Percentiles rank a stretch among this genome's conserved stretches.
Conservation (phyloP, 345 rosid genomes). For the Lepidium sativum region DNA sequence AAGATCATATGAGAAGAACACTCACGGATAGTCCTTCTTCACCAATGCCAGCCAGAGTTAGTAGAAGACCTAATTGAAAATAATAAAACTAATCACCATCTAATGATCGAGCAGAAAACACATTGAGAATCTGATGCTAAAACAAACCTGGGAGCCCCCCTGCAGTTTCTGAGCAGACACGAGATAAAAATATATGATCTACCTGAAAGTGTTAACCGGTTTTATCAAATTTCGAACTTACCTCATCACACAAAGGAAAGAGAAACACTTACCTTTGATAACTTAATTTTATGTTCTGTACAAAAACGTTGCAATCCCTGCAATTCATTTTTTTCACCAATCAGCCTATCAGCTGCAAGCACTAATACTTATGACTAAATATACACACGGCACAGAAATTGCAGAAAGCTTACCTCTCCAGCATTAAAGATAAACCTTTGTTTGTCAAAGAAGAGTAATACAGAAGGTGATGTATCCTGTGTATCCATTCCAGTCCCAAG, state of each 20-base stretch:
- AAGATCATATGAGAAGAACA: slow-evolving; percentile 24
- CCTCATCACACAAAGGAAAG: neutral
- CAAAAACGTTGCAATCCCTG: slow-evolving; percentile 96
- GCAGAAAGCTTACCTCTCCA: slow-evolving; percentile 61
- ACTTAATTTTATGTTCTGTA: slow-evolving; percentile 85
- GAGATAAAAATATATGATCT: slow-evolving; percentile 95
- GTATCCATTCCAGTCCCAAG: slow-evolving; percentile 99
- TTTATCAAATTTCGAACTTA: slow-evolving; percentile 3
- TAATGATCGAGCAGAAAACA: slow-evolving; percentile 1
- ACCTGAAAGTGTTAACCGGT: slow-evolving; percentile 39
- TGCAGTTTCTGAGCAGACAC: slow-evolving; percentile 93
- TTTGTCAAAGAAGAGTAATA: slow-evolving; percentile 89
- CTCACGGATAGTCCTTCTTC: slow-evolving; percentile 96
- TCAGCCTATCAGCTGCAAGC: too few species aligned
- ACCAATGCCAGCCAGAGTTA: slow-evolving; percentile 88
- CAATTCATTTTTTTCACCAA: neutral
- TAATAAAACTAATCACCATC: neutral
- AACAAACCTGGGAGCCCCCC: slow-evolving; percentile 93
- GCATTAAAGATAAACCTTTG: slow-evolving; percentile 96
- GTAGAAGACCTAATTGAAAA: slow-evolving; percentile 54
- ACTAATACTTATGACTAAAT: neutral
- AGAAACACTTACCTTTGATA: slow-evolving; percentile 52
- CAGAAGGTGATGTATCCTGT: slow-evolving; percentile 96
- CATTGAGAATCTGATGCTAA: neutral
- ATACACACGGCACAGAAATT: neutral